A percentile compares a stretch with the other conserved stretches of the same genome.
Conservation (phyloP, 2,329 filamentous ascomycete genomes). For the Plenodomus biglobosus region DNA sequence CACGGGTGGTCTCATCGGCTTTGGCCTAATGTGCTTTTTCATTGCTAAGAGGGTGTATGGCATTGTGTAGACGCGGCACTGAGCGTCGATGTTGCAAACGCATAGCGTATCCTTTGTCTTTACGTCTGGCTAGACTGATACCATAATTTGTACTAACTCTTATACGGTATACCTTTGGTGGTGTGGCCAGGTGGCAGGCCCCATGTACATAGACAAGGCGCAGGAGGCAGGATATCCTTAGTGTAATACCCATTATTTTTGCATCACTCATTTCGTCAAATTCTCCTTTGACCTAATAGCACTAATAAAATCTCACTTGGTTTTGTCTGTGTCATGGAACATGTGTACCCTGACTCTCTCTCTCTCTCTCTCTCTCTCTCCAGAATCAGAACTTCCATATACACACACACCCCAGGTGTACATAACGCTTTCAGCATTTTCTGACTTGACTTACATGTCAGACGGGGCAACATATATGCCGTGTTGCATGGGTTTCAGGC, state of each 20-base stretch:
- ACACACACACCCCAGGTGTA: too few species aligned
- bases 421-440: too few species aligned
- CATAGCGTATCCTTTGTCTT: neutral
- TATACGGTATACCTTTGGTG: neutral
- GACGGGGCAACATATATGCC: neutral
- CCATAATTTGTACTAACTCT: neutral
- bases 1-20: conserved; percentile 73
- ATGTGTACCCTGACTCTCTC: too few species aligned
- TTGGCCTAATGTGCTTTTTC: conserved; percentile 77
- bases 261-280: too few species aligned
- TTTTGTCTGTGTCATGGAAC: too few species aligned
- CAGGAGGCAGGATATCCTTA: neutral
- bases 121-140: neutral
- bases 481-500: neutral
- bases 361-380: too few species aligned
- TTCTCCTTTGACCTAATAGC: too few species aligned
- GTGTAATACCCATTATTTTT: neutral
- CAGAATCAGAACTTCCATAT: too few species aligned
- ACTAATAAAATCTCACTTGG: too few species aligned
- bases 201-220: neutral
- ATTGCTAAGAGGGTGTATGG: conserved; percentile 70
- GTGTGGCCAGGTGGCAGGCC: neutral
- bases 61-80: conserved; percentile 27
- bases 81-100: neutral
- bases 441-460: neutral